Evolutionary conservation across 2,329 filamentous ascomycete genomes (phyloP).

Genomic region (Clarireedia paspali): DNA sequence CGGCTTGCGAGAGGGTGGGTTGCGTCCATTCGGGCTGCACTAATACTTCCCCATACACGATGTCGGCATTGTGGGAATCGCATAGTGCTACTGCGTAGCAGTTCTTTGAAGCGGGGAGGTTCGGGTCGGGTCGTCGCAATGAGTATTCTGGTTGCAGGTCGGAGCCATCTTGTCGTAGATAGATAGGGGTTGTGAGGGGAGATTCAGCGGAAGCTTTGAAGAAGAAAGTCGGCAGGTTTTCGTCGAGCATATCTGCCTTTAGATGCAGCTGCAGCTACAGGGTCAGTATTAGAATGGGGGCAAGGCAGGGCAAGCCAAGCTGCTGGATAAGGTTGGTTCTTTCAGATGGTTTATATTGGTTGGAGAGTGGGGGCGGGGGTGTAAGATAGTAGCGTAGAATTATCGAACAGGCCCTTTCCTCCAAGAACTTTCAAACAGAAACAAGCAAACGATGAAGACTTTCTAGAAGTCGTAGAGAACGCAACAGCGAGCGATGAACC

Average conservation of each 20-base stretch:
- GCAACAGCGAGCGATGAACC: too few species aligned
- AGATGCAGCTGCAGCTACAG: neutral
- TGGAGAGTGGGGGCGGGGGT: too few species aligned
- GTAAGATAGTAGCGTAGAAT: too few species aligned
- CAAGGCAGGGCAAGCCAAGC: neutral
- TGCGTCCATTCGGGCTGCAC: conserved; percentile 81
- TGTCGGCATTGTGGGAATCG: conserved; percentile 71
- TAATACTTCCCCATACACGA: conserved; percentile 82
- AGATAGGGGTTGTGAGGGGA: conserved; percentile 46
- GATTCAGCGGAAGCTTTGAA: conserved; percentile 44
- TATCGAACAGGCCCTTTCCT: too few species aligned
- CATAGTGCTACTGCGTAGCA: conserved; percentile 81
- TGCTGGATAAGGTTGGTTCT: too few species aligned
- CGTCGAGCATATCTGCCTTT: conserved; percentile 65
- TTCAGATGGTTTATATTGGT: too few species aligned
- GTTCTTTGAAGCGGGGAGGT: conserved; percentile 62
- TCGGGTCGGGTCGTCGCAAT: conserved; percentile 68
- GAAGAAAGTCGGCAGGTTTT: conserved; percentile 74
- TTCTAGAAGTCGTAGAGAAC: too few species aligned
- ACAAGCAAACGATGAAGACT: too few species aligned
- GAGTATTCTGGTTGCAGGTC: conserved; percentile 74
- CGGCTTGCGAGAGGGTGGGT: conserved; percentile 71
- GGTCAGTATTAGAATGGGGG: neutral
- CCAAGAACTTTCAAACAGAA: too few species aligned
- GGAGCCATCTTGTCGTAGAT: conserved; percentile 64